Base-by-base conservation (phyloP, 208 protist genomes). In the Crithidia sp. region DNA sequence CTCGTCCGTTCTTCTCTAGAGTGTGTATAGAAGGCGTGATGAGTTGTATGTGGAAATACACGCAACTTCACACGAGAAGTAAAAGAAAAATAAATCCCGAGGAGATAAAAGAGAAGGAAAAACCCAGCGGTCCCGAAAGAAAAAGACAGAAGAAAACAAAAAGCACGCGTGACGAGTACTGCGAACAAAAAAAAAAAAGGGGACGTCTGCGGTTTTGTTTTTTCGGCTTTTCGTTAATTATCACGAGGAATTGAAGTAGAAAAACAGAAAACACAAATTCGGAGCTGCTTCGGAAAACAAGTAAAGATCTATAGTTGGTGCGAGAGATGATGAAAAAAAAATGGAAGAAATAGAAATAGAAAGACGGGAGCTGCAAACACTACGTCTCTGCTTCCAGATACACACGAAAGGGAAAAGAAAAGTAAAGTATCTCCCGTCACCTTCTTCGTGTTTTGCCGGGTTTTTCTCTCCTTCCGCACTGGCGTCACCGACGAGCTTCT, bases 231-330 rank as follows among this genome's bases (percentile, higher is more conserved):
- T 28, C 28, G 28, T 28, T 28, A 28, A 28, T 28, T 28, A 28
- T 28, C 28, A 28, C 28, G 28, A 28, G 28, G 1, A 28, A 28
- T 28, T 0, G 28, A 49, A 49, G 2, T 2, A 49, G 12, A 49
- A 49, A 2, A 49, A 49, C 9, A 49, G 45, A 49, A 13, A 49
- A 49, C 44, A 49, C 45, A 49, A 49, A 13, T 49, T 14, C 7
- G 45, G 7, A 14, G 7, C 9, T 14, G 45, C 45, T 49, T 49
- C 12, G 12, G 2, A 49, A 59, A 59, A 41, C 2, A 40, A 59
- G 40, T 40, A 40, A 59, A 40, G 39, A 37, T 57, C 41, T 49
- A 60, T 58, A 54, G 57, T 39, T 55, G 37, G 43, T 60, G 57
- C 41, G 7, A 49, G 8, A 10, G 58, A 37, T 41, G 9, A 45